These are phyloP conservation scores for Cyanodermella asteris DNA, from an alignment of 2,329 filamentous ascomycete species.

Conservation along the genomic window DNA sequence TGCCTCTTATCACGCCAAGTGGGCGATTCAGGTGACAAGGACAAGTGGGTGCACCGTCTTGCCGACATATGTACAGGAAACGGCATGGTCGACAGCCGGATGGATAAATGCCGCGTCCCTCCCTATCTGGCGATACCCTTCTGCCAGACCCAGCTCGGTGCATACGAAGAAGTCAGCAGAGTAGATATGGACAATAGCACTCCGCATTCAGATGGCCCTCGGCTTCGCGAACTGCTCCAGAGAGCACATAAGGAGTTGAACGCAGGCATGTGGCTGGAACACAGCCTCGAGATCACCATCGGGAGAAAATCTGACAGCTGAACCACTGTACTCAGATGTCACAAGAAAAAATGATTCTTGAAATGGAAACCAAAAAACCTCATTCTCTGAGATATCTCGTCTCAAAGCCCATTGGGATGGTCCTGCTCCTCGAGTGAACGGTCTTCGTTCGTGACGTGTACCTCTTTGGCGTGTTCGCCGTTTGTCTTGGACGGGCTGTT, in stretches of 20 bases:
- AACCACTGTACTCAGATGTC: not conserved
- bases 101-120: not conserved
- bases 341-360: not conserved
- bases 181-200: not conserved
- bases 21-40: not conserved
- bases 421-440: too few species aligned
- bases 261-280: not conserved
- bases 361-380: too few species aligned
- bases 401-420: too few species aligned
- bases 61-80: not conserved
- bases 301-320: not conserved
- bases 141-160: conserved; percentile 1
- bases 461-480: too few species aligned
- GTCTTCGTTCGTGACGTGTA: too few species aligned
- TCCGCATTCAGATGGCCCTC: conserved; percentile 1
- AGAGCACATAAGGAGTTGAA: not conserved
- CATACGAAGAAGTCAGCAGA: not conserved
- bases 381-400: too few species aligned
- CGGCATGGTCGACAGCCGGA: not conserved
- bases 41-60: conserved; percentile 1
- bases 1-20: not conserved
- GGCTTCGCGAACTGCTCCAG: not conserved
- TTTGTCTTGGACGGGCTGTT: too few species aligned
- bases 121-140: not conserved
- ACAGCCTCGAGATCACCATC: not conserved